A percentile compares a stretch with the other conserved stretches of the same genome.
Conservation (phyloP, 768 basidiomycete species). For the Termitomyces sp. region DNA sequence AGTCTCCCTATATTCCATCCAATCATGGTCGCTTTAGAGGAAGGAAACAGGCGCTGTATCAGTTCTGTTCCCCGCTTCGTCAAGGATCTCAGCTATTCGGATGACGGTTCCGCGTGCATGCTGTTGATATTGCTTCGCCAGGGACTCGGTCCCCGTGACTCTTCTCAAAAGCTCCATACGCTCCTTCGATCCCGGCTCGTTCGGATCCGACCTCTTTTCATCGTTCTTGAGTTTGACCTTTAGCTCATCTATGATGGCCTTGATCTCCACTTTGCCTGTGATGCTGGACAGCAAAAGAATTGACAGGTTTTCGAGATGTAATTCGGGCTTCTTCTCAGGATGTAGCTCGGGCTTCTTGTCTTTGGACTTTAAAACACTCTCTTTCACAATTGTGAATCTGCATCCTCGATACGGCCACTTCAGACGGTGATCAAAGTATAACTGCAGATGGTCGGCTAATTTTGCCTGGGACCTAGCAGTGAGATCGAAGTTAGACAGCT, state of each 20-base stretch:
- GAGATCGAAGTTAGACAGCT: background rate
- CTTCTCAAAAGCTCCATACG: background rate
- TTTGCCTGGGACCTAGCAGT: background rate
- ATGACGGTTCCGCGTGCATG: background rate
- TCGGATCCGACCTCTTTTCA: background rate
- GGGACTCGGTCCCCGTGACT: background rate
- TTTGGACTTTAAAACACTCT: background rate
- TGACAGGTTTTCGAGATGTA: background rate
- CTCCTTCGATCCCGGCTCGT: background rate
- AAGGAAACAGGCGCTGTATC: background rate
- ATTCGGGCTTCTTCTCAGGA: background rate
- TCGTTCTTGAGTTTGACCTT: background rate
- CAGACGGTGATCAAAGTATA: background rate
- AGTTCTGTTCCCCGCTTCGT: background rate
- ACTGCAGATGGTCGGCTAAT: background rate
- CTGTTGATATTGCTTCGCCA: background rate
- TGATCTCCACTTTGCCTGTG: background rate
- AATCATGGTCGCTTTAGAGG: background rate
- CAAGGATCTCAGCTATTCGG: background rate
- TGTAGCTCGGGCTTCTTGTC: background rate
- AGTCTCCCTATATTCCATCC: background rate
- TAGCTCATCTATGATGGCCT: background rate
- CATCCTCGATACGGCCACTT: background rate
- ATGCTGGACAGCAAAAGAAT: background rate
- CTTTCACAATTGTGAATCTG: background rate